phyloP scores from a whole-genome alignment of 1,284 basidiomycete species.

The Apiotrichum montevideense region DNA sequence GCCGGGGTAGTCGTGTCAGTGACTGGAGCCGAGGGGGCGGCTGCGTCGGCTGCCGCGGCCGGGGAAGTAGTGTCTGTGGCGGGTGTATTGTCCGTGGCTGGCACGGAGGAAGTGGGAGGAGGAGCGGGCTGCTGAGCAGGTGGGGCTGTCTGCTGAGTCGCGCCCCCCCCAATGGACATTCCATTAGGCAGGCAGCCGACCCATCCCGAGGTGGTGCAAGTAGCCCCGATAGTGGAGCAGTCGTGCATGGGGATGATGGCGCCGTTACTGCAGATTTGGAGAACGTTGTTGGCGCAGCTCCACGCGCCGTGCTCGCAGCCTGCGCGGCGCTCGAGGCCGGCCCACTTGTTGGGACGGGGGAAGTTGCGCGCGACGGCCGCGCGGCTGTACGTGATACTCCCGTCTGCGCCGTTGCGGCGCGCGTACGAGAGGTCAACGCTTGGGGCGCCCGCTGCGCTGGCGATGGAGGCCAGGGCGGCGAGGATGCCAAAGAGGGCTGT shows the following conservation, averaged over 20 bases:
- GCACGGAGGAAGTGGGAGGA: too few species aligned
- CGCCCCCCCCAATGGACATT: too few species aligned
- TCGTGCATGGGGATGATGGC: neutral
- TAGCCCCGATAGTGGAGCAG: neutral
- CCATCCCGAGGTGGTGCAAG: too few species aligned
- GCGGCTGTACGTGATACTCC: neutral
- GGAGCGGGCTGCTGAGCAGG: too few species aligned
- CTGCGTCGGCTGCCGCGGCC: too few species aligned
- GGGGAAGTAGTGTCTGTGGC: too few species aligned
- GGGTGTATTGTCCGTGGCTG: too few species aligned
- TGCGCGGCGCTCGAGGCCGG: neutral
- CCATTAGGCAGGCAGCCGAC: too few species aligned
- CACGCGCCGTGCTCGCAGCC: neutral
- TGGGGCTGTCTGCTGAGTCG: too few species aligned
- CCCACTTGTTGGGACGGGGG: neutral
- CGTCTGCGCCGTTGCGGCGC: neutral
- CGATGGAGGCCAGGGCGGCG: neutral
- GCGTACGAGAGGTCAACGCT: neutral
- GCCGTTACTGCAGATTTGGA: neutral
- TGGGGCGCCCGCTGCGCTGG: neutral
- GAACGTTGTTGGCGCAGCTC: neutral
- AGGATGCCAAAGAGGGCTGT: neutral
- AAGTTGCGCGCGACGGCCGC: neutral
- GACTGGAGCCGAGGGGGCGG: too few species aligned
- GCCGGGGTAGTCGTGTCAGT: too few species aligned